Conservation (phyloP, 1,284 basidiomycete genomes). For the Naganishia sp. region DNA sequence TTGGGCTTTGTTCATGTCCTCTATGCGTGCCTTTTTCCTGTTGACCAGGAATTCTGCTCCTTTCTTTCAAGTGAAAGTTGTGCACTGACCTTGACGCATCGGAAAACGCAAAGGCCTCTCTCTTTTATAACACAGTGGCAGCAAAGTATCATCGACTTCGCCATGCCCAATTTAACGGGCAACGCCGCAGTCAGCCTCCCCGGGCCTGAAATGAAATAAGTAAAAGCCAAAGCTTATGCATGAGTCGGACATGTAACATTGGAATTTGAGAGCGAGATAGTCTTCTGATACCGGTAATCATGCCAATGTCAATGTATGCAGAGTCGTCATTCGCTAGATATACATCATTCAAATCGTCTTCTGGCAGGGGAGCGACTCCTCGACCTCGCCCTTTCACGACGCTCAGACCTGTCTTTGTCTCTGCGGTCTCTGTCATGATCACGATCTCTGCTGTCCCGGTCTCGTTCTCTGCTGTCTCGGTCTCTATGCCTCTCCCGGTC, state of each 20-base stretch:
- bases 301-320: too few species aligned
- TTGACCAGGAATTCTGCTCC: too few species aligned
- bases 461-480: slow-evolving; percentile 35
- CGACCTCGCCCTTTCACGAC: slow-evolving; percentile 29
- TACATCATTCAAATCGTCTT: slow-evolving; percentile 19
- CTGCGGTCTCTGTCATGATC: slow-evolving; percentile 37
- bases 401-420: slow-evolving; percentile 32
- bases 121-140: too few species aligned
- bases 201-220: too few species aligned
- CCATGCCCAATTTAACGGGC: not conserved
- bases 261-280: not conserved
- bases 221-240: too few species aligned
- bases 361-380: slow-evolving; percentile 26
- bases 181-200: too few species aligned
- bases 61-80: too few species aligned
- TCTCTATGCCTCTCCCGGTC: slow-evolving; percentile 34
- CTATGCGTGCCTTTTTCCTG: not conserved
- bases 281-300: too few species aligned
- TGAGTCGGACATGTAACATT: not conserved
- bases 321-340: too few species aligned
- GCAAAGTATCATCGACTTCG: too few species aligned
- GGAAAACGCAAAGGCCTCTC: too few species aligned
- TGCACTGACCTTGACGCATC: too few species aligned
- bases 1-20: not conserved
- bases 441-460: slow-evolving; percentile 36